Evolutionary conservation across 2,329 filamentous ascomycete species (phyloP).

Genomic region (Fusarium verrucosum): DNA sequence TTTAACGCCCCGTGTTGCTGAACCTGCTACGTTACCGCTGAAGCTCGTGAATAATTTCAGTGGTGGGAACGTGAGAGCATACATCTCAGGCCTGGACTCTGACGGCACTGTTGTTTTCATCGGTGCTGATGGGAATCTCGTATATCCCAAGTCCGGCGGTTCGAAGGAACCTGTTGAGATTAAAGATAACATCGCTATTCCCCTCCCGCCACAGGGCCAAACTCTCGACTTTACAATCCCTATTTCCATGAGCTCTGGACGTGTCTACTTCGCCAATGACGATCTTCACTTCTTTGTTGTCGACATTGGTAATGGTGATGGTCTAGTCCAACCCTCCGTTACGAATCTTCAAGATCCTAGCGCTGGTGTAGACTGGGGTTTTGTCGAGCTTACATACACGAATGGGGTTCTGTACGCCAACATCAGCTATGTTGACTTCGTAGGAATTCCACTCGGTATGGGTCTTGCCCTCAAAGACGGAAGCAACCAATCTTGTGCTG

Average conservation of each 20-base stretch:
- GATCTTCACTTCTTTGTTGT: constrained; percentile 56
- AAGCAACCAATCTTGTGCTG: constrained; percentile 51
- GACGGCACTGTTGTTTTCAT: constrained; percentile 55
- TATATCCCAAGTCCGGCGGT: constrained; percentile 54
- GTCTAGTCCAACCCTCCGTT: constrained; percentile 60
- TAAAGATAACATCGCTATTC: constrained; percentile 54
- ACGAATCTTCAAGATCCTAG: constrained; percentile 56
- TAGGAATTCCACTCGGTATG: constrained; percentile 62
- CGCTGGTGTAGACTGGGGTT: constrained; percentile 58
- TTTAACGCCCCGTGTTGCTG: background rate
- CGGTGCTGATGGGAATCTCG: constrained; percentile 51
- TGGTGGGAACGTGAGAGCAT: constrained; percentile 53
- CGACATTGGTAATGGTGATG: constrained; percentile 43
- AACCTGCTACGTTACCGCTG: constrained; percentile 39
- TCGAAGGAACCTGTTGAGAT: constrained; percentile 51
- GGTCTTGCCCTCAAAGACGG: constrained; percentile 51
- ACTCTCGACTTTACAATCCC: constrained; percentile 53
- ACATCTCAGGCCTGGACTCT: constrained; percentile 57
- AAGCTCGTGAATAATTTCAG: constrained; percentile 57
- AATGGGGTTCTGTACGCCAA: constrained; percentile 56
- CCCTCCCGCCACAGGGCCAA: constrained; percentile 51
- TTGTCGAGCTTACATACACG: constrained; percentile 59
- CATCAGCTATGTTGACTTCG: constrained; percentile 62
- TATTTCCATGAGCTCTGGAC: constrained; percentile 52
- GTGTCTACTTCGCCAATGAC: constrained; percentile 58